These are phyloP conservation scores for Populus trichocarpa DNA, from an alignment of 441 rosid genomes.

Conservation along the genomic window DNA sequence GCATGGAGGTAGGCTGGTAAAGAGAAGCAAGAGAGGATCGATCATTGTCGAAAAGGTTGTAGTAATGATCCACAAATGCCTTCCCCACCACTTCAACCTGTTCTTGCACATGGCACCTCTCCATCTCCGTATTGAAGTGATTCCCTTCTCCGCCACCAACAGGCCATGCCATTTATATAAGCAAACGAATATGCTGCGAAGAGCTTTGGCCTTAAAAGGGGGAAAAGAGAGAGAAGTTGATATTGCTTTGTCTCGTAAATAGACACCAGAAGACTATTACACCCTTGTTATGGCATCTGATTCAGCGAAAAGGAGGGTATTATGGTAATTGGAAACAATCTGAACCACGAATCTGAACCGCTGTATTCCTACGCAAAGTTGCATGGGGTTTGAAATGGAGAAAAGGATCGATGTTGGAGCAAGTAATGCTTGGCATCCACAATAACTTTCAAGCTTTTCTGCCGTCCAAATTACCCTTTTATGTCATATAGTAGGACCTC, in stretches of 20 bases:
- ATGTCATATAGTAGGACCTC: neutral
- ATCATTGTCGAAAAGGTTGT: slow-evolving; percentile 62
- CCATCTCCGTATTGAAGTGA: neutral
- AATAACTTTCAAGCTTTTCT: neutral
- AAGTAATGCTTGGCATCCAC: neutral
- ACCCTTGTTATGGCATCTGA: slow-evolving; percentile 5
- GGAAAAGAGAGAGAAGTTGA: neutral
- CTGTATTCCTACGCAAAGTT: slow-evolving; percentile 47
- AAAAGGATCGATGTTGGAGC: neutral
- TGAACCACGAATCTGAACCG: slow-evolving; percentile 24
- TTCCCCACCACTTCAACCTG: slow-evolving; percentile 60
- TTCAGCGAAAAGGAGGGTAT: neutral
- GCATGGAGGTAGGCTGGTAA: slow-evolving; percentile 64
- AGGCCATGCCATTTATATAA: slow-evolving; percentile 3
- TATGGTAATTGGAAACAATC: neutral
- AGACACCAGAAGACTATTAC: slow-evolving; percentile 13
- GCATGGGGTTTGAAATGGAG: neutral
- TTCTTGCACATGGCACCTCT: slow-evolving; percentile 45
- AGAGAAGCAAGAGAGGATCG: slow-evolving; percentile 50
- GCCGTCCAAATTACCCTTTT: slow-evolving; percentile 9
- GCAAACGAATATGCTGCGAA: neutral
- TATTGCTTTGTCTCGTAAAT: neutral
- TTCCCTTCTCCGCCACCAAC: too few relatives aligned
- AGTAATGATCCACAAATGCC: slow-evolving; percentile 77
- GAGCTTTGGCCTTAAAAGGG: neutral